These are phyloP conservation scores for Sporothrix protearum DNA, from an alignment of 2,329 filamentous ascomycete species.

Conservation along the genomic window DNA sequence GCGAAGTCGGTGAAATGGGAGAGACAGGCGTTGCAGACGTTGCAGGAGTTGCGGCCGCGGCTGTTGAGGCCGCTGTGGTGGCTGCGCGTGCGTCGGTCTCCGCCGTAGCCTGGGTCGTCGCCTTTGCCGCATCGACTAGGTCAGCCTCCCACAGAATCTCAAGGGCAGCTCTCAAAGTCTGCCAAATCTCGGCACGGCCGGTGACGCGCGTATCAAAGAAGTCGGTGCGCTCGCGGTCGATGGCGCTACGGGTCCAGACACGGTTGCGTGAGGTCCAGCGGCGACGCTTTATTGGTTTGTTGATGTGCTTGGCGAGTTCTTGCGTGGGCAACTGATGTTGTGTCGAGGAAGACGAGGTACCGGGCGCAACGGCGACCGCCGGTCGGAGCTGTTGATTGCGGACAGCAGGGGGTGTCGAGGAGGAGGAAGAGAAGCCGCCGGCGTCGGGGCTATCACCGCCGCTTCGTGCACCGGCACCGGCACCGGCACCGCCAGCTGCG, in stretches of 20 bases:
- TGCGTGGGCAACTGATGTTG: conserved; percentile 33
- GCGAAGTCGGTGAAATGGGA: not conserved
- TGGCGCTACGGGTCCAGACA: conserved; percentile 64
- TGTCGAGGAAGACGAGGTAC: not conserved
- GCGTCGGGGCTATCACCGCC: conserved; percentile 28
- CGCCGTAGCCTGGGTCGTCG: not conserved
- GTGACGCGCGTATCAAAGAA: conserved; percentile 91
- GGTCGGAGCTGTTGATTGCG: not conserved
- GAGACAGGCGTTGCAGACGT: not conserved
- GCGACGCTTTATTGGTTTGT: conserved; percentile 63
- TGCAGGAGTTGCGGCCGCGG: too few species aligned
- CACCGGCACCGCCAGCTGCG: conserved; percentile 17
- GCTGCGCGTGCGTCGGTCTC: not conserved
- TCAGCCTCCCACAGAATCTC: conserved; percentile 61
- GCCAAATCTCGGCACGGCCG: conserved; percentile 75
- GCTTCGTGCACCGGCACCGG: conserved; percentile 31
- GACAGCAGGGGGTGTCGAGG: conserved; percentile 20
- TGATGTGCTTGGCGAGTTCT: conserved; percentile 60
- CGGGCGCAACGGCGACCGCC: not conserved
- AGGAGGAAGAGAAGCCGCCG: conserved; percentile 28
- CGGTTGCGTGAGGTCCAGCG: conserved; percentile 62
- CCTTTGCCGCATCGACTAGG: not conserved
- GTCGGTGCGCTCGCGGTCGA: conserved; percentile 69
- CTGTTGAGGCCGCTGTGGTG: not conserved
- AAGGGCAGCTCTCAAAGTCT: conserved; percentile 64